These are phyloP conservation scores for Corylus americana DNA, from an alignment of 306 rosid species.

Conservation along the genomic window DNA sequence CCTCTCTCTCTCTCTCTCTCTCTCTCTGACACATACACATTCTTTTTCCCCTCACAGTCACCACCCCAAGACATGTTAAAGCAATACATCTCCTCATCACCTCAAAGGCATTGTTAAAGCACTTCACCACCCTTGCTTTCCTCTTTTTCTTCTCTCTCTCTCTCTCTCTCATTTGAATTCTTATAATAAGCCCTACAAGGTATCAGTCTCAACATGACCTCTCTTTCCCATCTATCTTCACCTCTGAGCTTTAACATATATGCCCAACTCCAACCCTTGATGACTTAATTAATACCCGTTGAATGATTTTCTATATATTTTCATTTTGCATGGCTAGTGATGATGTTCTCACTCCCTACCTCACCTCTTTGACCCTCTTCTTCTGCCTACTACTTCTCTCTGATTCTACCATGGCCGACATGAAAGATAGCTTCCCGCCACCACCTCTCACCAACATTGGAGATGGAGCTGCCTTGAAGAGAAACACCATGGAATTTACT, in stretches of 20 bases:
- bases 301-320: conserved; percentile 34
- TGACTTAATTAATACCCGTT: conserved; percentile 18
- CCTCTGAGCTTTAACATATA: conserved; percentile 12
- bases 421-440: conserved; percentile 16
- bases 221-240: conserved; percentile 21
- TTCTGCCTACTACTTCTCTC: conserved; percentile 40
- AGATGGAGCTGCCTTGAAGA: conserved; percentile 21
- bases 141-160: conserved; percentile 34
- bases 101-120: conserved; percentile 40
- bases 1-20: neutral
- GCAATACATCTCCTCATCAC: conserved; percentile 30
- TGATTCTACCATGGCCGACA: conserved; percentile 41
- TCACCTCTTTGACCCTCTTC: conserved; percentile 31
- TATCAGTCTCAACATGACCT: conserved; percentile 27
- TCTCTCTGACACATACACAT: neutral
- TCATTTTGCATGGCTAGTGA: conserved; percentile 65
- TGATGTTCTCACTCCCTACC: conserved; percentile 36
- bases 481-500: conserved; percentile 21
- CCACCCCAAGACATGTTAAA: conserved; percentile 30
- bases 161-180: conserved; percentile 32
- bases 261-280: conserved; percentile 11
- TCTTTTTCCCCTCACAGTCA: conserved; percentile 19
- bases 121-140: conserved; percentile 39
- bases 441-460: conserved; percentile 18
- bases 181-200: conserved; percentile 36